phyloP scores from a whole-genome alignment of 108 stramenopile species.

The Nitzschia putrida region DNA sequence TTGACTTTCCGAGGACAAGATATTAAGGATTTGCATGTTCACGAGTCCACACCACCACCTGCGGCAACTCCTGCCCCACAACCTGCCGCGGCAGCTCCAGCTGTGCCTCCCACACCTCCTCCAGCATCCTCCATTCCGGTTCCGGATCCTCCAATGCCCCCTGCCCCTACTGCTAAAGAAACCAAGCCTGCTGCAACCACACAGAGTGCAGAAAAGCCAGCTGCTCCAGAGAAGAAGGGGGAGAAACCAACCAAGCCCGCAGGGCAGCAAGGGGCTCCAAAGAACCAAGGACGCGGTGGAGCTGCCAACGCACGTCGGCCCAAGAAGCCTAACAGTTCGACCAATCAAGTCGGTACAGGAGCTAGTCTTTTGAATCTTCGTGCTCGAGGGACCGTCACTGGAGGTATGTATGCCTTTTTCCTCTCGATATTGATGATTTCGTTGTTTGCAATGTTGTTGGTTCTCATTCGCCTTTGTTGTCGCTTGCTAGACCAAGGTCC shows the following conservation, averaged over 20 bases:
- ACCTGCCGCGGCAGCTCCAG: constrained; percentile 10
- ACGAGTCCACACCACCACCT: constrained; percentile 52
- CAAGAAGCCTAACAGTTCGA: background rate
- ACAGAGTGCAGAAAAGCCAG: constrained; percentile 1
- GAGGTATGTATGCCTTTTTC: constrained; percentile 45
- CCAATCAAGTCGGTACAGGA: constrained; percentile 63
- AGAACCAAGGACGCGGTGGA: constrained; percentile 19
- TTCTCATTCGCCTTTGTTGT: background rate
- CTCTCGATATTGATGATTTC: background rate
- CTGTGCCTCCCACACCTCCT: constrained; percentile 1
- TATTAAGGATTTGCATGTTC: constrained; percentile 96
- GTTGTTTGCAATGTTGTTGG: background rate
- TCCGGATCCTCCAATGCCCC: background rate
- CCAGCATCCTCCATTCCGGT: background rate
- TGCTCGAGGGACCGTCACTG: constrained; percentile 58
- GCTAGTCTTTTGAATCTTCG: constrained; percentile 76
- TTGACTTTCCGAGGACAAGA: constrained; percentile 91
- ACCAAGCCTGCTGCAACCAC: background rate
- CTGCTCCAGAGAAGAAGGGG: background rate
- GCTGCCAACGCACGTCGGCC: constrained; percentile 11
- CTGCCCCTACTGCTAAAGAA: background rate
- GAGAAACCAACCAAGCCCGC: background rate
- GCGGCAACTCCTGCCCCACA: constrained; percentile 16
- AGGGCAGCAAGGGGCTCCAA: background rate
- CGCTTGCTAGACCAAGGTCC: constrained; percentile 19